Conservation (phyloP, 108 stramenopile genomes). For the Conticribra weissflogii region DNA sequence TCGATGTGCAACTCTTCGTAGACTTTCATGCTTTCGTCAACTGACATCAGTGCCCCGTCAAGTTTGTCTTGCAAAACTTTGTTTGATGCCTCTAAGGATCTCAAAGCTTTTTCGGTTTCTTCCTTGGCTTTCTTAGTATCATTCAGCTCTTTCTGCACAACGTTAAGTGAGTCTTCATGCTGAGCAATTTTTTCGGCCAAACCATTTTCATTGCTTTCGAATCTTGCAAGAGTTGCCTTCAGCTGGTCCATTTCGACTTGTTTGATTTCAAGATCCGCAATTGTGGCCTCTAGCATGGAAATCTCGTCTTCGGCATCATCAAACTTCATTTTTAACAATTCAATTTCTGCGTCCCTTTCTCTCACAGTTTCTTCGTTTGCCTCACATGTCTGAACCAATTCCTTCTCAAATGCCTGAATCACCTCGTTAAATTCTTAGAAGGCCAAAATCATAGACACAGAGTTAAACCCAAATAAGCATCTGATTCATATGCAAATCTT, state of each 20-base stretch:
- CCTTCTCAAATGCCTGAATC: conserved; percentile 28
- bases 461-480: too few species aligned
- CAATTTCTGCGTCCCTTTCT: conserved; percentile 10
- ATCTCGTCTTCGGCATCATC: conserved; percentile 8
- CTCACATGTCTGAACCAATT: conserved; percentile 27
- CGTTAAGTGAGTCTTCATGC: conserved; percentile 5
- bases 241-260: conserved; percentile 4
- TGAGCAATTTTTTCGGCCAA: conserved; percentile 11
- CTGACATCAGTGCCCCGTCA: conserved; percentile 6
- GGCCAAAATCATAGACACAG: too few species aligned
- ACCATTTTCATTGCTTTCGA: conserved; percentile 4
- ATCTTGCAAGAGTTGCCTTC: conserved; percentile 12
- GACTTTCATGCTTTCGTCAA: conserved; percentile 9
- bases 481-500: neutral
- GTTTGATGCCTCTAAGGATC: conserved; percentile 5
- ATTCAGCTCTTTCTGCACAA: neutral
- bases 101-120: conserved; percentile 7
- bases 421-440: conserved; percentile 26
- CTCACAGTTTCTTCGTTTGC: conserved; percentile 6
- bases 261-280: conserved; percentile 14
- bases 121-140: conserved; percentile 3
- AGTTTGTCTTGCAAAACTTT: conserved; percentile 15
- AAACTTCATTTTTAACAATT: conserved; percentile 19
- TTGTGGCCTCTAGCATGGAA: conserved; percentile 6
- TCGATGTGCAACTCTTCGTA: conserved; percentile 6